Conservation (phyloP, 2,329 filamentous ascomycete species). For the Colletotrichum karsti region DNA sequence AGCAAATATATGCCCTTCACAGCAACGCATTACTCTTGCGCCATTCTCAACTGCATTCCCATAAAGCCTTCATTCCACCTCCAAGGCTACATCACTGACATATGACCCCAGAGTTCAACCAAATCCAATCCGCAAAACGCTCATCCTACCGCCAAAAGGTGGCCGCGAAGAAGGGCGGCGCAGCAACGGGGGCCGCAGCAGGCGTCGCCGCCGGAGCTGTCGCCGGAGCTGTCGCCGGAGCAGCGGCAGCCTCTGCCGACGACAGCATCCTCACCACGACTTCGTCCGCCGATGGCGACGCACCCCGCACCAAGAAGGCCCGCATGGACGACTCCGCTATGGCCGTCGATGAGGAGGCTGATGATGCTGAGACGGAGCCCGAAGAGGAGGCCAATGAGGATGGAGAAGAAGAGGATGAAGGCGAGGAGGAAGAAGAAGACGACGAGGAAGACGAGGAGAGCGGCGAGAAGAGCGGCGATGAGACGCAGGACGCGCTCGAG, state of each 20-base stretch:
- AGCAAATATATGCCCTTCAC: too few relatives aligned
- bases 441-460: slow-evolving; percentile 63
- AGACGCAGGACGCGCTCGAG: slow-evolving; percentile 62
- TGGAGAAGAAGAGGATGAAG: slow-evolving; percentile 52
- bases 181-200: slow-evolving; percentile 49
- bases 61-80: neutral
- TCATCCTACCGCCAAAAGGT: slow-evolving; percentile 77
- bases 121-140: slow-evolving; percentile 77
- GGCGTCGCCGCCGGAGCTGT: slow-evolving; percentile 38
- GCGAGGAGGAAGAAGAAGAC: slow-evolving; percentile 58
- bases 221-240: slow-evolving; percentile 16
- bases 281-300: slow-evolving; percentile 34
- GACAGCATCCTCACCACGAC: slow-evolving; percentile 43
- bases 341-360: slow-evolving; percentile 42
- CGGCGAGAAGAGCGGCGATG: slow-evolving; percentile 60
- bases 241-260: slow-evolving; percentile 29
- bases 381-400: slow-evolving; percentile 57
- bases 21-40: too few relatives aligned
- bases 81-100: neutral
- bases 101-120: slow-evolving; percentile 68
- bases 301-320: slow-evolving; percentile 51
- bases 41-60: too few relatives aligned
- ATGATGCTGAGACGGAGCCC: slow-evolving; percentile 52
- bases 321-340: slow-evolving; percentile 52
- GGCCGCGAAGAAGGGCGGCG: slow-evolving; percentile 66